Percentiles rank a stretch among this genome's conserved stretches.
Evolutionary conservation across 2,329 filamentous ascomycete species (phyloP).

Genomic region (Phialophora tarda): DNA sequence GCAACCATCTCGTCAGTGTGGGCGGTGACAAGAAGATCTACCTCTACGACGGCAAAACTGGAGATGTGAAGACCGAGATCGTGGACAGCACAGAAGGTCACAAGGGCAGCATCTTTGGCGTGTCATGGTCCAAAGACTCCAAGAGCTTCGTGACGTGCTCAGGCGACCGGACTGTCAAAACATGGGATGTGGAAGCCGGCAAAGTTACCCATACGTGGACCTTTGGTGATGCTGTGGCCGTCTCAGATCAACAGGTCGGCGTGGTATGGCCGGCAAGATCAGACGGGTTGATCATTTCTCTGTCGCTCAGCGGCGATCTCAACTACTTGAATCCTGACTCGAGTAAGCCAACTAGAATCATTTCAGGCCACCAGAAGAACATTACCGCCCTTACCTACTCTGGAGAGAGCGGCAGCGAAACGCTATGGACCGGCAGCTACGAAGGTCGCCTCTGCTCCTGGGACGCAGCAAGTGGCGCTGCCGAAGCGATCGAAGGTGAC

Average conservation of each 20-base stretch:
- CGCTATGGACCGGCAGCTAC: constrained; percentile 87
- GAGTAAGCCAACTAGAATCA: constrained; percentile 69
- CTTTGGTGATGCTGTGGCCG: constrained; percentile 72
- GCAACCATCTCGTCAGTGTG: constrained; percentile 79
- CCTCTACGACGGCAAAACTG: constrained; percentile 95
- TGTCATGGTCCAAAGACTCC: constrained; percentile 88
- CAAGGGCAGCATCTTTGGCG: constrained; percentile 88
- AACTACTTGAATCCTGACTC: constrained; percentile 82
- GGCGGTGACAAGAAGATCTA: constrained; percentile 93
- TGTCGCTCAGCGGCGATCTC: constrained; percentile 86
- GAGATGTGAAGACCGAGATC: constrained; percentile 77
- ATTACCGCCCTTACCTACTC: constrained; percentile 76
- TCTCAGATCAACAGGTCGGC: constrained; percentile 89
- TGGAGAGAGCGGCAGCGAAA: constrained; percentile 54
- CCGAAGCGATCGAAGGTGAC: constrained; percentile 75
- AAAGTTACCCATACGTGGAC: constrained; percentile 81
- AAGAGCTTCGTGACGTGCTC: constrained; percentile 87
- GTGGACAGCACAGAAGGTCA: constrained; percentile 75
- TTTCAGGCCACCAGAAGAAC: constrained; percentile 89
- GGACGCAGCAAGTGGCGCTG: constrained; percentile 74
- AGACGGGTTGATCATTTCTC: constrained; percentile 86
- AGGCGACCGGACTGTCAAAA: constrained; percentile 90
- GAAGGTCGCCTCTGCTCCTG: constrained; percentile 86
- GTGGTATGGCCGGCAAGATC: constrained; percentile 85
- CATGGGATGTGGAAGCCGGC: constrained; percentile 87